A percentile compares a stretch with the other conserved stretches of the same genome.
phyloP scores from a whole-genome alignment of 225 moss, liverwort and hornwort species.

The Climacium dendroides region DNA sequence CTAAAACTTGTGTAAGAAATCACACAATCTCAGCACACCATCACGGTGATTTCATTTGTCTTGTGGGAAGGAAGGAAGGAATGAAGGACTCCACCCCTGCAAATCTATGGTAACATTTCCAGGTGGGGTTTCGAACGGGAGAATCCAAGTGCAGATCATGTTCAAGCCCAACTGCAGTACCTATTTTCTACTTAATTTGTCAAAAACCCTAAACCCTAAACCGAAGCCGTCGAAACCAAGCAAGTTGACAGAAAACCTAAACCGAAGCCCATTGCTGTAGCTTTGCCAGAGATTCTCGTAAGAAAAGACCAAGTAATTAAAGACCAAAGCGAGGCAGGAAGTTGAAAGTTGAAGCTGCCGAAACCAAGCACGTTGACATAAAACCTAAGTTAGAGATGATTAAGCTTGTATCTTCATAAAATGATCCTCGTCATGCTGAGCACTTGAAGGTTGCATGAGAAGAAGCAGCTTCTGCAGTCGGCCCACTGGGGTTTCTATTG shows the following conservation, averaged over 20 bases:
- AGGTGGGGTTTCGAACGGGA: neutral
- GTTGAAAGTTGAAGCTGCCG: neutral
- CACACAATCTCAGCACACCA: neutral
- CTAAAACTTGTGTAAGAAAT: neutral
- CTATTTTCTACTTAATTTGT: neutral
- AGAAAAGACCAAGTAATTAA: neutral
- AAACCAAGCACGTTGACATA: neutral
- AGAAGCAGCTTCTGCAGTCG: slow-evolving; percentile 11
- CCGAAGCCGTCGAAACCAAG: neutral
- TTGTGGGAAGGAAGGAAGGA: neutral
- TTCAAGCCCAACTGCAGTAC: neutral
- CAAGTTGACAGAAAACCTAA: too few species aligned
- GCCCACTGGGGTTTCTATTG: slow-evolving; percentile 2
- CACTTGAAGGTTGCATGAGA: neutral
- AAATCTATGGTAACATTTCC: neutral
- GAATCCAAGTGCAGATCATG: neutral
- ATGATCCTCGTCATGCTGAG: neutral
- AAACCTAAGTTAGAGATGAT: neutral
- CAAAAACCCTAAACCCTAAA: neutral
- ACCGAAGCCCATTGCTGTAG: neutral
- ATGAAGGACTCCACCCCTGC: neutral
- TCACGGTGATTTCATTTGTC: neutral
- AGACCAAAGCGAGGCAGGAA: neutral
- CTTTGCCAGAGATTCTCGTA: neutral
- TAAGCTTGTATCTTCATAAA: neutral